Percentiles rank a stretch among this genome's conserved stretches.
These are phyloP conservation scores for Globisporangium polare DNA, from an alignment of 352 stramenopile species.

Conservation along the genomic window DNA sequence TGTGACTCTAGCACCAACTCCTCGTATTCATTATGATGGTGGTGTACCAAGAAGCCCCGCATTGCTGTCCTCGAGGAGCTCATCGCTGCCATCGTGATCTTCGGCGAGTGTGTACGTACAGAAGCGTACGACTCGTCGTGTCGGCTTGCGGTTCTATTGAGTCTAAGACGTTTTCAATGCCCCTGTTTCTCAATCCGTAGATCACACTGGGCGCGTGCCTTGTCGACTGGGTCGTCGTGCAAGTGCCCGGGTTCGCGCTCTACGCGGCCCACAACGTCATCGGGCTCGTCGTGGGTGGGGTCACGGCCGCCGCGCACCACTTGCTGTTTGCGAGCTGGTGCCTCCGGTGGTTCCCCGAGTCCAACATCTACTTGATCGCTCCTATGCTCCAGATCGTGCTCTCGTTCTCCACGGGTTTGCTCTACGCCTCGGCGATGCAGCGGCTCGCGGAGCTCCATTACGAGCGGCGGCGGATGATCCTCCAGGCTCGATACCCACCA, in stretches of 20 bases:
- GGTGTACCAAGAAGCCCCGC: background rate
- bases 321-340: slow-evolving; percentile 10
- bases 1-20: no score
- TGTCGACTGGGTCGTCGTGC: slow-evolving; percentile 6
- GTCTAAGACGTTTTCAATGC: background rate
- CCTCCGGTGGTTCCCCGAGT: slow-evolving; percentile 6
- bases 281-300: background rate
- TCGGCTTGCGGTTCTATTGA: background rate
- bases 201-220: background rate
- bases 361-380: slow-evolving; percentile 7
- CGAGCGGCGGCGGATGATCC: background rate
- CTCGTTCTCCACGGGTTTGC: slow-evolving; percentile 4
- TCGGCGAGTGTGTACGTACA: slow-evolving; percentile 24
- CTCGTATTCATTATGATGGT: no score
- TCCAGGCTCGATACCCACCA: background rate
- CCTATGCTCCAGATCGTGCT: slow-evolving; percentile 13
- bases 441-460: slow-evolving; percentile 8
- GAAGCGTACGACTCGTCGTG: background rate
- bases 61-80: slow-evolving; percentile 1
- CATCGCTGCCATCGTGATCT: slow-evolving; percentile 10
- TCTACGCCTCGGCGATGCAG: slow-evolving; percentile 12
- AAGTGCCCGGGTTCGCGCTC: slow-evolving; percentile 6
- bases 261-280: background rate
- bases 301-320: slow-evolving; percentile 7
- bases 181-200: background rate